Percentiles rank a stretch among this genome's conserved stretches.
Conservation (phyloP, 225 moss, liverwort and hornwort genomes). For the Marchantia paleacea region DNA sequence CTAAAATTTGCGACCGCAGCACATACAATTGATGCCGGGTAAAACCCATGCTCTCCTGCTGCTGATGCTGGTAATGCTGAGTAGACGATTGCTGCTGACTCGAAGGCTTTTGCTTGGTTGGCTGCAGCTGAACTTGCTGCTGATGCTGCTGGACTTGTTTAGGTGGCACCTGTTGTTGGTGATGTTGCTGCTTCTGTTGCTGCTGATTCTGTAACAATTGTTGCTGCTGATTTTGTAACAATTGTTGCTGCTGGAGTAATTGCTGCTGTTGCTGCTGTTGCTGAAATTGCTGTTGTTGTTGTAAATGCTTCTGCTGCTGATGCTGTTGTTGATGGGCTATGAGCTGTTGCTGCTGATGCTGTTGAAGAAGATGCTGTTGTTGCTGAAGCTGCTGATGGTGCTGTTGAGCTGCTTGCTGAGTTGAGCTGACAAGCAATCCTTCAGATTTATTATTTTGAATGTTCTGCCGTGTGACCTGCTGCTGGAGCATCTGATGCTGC, state of each 20-base stretch:
- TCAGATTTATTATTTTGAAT: constrained; percentile 47
- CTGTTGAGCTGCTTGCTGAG: constrained; percentile 24
- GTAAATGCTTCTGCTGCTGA: constrained; percentile 17
- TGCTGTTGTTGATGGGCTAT: constrained; percentile 3
- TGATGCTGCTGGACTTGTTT: constrained; percentile 26
- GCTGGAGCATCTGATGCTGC: constrained; percentile 35
- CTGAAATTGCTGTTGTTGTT: constrained; percentile 31
- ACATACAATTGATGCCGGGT: constrained; percentile 86
- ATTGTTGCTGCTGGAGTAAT: constrained; percentile 23
- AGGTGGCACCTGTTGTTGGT: constrained; percentile 33
- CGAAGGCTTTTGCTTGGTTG: constrained; percentile 12
- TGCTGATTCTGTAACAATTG: constrained; percentile 21
- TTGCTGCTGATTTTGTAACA: constrained; percentile 20
- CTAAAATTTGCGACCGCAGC: constrained; percentile 88
- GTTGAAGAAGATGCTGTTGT: constrained; percentile 29
- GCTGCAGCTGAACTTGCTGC: constrained; percentile 46
- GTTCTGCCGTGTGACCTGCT: constrained; percentile 46
- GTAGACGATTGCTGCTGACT: constrained; percentile 21
- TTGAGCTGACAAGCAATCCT: constrained; percentile 40
- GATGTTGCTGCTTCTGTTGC: constrained; percentile 30
- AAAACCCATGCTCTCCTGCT: constrained; percentile 68
- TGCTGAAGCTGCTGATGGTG: constrained; percentile 35
- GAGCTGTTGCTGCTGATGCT: constrained; percentile 25
- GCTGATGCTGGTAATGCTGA: constrained; percentile 46
- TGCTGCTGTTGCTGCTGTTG: constrained; percentile 34